Conservation (phyloP, 75 land plant species). For the Isoetes taiwanensis region DNA sequence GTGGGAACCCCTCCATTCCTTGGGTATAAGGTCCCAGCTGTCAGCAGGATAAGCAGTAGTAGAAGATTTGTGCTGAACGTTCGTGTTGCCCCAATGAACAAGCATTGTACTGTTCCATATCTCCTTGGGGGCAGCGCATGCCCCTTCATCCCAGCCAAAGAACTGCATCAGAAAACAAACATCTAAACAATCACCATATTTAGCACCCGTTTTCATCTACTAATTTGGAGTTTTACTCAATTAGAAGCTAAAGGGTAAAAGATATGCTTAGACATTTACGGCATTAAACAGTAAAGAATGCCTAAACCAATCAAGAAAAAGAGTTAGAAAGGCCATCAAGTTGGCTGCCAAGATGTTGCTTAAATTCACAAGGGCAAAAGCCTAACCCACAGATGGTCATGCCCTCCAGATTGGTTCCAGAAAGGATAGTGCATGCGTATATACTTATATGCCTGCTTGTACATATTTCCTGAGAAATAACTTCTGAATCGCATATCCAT, state of each 20-base stretch:
- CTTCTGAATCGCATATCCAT: constrained; percentile 52
- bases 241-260: too few species aligned
- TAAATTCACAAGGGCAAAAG: too few species aligned
- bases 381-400: constrained; percentile 95
- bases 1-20: constrained; percentile 56
- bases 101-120: constrained; percentile 95
- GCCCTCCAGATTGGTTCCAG: constrained; percentile 81
- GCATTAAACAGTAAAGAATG: too few species aligned
- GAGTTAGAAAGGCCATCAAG: too few species aligned
- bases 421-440: constrained; percentile 55
- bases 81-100: constrained; percentile 97
- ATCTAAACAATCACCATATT: too few species aligned
- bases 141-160: constrained; percentile 99
- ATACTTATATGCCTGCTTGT: constrained; percentile 65
- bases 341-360: too few species aligned
- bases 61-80: constrained; percentile 68
- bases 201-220: too few species aligned
- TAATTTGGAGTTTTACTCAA: too few species aligned
- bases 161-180: constrained; percentile 29
- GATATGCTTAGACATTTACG: too few species aligned
- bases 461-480: constrained; percentile 50
- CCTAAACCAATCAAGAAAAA: too few species aligned
- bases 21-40: constrained; percentile 64
- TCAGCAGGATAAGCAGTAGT: constrained; percentile 83
- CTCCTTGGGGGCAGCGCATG: constrained; percentile 97